Conservation (phyloP, 2,329 filamentous ascomycete species). For the Penicillium occitanis region DNA sequence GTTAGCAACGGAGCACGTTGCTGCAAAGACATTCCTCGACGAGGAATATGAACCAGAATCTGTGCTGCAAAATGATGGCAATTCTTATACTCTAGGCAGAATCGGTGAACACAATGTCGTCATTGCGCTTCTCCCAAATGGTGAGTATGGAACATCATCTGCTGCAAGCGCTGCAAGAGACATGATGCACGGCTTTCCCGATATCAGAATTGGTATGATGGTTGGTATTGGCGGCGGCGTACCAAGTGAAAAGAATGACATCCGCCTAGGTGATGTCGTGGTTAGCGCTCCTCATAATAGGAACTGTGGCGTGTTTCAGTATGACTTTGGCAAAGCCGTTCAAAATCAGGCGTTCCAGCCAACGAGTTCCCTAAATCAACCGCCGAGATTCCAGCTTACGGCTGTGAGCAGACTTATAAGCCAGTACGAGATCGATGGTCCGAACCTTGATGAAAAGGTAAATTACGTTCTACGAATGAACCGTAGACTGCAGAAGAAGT, state of each 20-base stretch:
- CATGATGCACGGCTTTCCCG: not conserved
- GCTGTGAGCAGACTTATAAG: not conserved
- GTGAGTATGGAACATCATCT: not conserved
- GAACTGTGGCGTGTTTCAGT: not conserved
- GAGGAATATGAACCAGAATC: not conserved
- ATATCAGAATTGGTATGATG: not conserved
- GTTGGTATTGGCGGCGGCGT: not conserved
- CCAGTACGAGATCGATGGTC: not conserved
- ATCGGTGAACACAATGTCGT: not conserved
- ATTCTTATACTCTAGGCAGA: not conserved
- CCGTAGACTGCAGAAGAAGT: not conserved
- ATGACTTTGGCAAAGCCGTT: not conserved
- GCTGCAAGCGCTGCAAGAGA: not conserved
- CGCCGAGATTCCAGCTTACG: not conserved
- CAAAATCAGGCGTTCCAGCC: not conserved
- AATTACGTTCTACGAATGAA: not conserved
- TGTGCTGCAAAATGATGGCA: not conserved
- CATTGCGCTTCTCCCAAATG: not conserved
- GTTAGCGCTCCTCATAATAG: not conserved
- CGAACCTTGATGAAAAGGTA: not conserved
- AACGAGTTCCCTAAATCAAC: not conserved
- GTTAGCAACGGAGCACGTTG: not conserved
- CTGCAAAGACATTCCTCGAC: not conserved
- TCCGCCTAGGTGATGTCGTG: not conserved
- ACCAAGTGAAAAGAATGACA: not conserved